Evolutionary conservation across 1,139 yeast genomes (phyloP), one percentile per base, ranked within the genome.

Genomic region (Tardiomyces depauwii): DNA sequence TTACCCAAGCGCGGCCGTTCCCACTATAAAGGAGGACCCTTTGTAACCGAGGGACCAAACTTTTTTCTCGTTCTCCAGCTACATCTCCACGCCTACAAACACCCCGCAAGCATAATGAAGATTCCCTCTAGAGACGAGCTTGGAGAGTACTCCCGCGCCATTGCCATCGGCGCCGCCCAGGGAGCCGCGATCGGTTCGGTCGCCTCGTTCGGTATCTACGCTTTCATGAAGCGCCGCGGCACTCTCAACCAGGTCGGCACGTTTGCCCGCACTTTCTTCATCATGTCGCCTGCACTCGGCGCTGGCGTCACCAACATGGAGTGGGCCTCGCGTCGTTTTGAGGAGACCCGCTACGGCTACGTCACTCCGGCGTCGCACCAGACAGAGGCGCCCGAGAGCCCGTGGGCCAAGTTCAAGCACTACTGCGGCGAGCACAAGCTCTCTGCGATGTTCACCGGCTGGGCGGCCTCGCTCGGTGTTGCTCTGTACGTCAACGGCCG

Each of bases 381-480:
- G 12, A 33, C 18, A 11, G 42, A 27, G 30, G 25, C 32, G 13
- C 40, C 28, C 12, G 27, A 42, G 42, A 23, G 19, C 13, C 18
- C 19, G 21, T 18, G 18, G 12, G 48, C 46, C 21, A 41, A 44
- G 13, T 18, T 43, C 21, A 19, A 42, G 28, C n/a, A 50, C 36
- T 47, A 48, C 30, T 46, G 53, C 38, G 45, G 49, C 13, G 76
- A 72, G 45, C 70, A 85, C 70, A 85, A 84, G 65, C 88, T 86
- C 68, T 80, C 80, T 61, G 71, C 84, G 56, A 80, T 89, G 53
- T 76, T 83, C 33, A 78, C 78, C 45, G 74, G 88, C 1, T 88
- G 96, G 96, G 95, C 87, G 18, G 87, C 79, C 25, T 80, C 94
- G 7, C 67, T 88, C 71, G 87, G 75, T 55, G 95, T 94, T 1